These are phyloP conservation scores for Chimonanthus salicifolius DNA, from an alignment of 164 flowering plant genomes.

Conservation along the genomic window DNA sequence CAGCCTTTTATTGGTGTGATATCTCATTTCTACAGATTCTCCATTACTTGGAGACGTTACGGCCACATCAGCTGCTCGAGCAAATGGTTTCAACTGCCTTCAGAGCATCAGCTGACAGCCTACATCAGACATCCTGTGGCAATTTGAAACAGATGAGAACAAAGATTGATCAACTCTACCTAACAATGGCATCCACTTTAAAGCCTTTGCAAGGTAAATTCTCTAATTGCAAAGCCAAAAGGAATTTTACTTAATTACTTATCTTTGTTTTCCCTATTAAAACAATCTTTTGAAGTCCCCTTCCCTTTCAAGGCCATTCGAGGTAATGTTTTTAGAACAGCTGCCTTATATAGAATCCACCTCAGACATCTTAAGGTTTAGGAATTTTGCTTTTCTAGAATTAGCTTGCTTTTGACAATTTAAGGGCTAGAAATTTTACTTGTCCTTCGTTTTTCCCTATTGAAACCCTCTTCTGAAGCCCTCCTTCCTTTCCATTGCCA, in stretches of 20 bases:
- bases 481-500: too few relatives aligned
- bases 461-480: too few relatives aligned
- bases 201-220: constrained; percentile 62
- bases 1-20: not conserved
- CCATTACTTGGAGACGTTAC: constrained; percentile 89
- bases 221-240: not conserved
- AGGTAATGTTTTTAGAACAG: too few relatives aligned
- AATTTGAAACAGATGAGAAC: constrained; percentile 60
- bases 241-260: not conserved
- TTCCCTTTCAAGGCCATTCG: too few relatives aligned
- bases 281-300: not conserved
- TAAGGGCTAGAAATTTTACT: too few relatives aligned
- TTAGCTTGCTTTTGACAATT: too few relatives aligned
- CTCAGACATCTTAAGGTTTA: too few relatives aligned
- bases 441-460: too few relatives aligned
- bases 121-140: constrained; percentile 68
- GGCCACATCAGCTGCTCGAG: constrained; percentile 80
- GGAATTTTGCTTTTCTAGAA: too few relatives aligned
- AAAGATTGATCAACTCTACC: constrained; percentile 70
- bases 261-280: not conserved
- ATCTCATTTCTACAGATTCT: constrained; percentile 44
- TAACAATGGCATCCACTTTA: constrained; percentile 58
- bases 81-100: constrained; percentile 96
- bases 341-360: too few relatives aligned
- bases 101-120: constrained; percentile 75